These are phyloP conservation scores for Digitaria exilis DNA, from an alignment of 202 grass and related monocot species.

Conservation along the genomic window DNA sequence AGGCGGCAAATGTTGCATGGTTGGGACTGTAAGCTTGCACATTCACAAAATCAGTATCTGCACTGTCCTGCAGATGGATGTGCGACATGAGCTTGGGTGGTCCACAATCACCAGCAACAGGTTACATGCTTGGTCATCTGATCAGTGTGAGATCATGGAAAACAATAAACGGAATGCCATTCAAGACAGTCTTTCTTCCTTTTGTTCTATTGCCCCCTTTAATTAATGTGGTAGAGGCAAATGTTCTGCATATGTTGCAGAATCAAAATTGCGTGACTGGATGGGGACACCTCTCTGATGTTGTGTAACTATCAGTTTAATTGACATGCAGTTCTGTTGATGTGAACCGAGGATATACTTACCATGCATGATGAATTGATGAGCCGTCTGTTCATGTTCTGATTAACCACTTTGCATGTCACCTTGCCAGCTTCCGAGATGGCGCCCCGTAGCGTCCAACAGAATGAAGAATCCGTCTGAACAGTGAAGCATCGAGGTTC, in stretches of 20 bases:
- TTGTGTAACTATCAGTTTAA: background rate
- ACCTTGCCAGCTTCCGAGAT: no score
- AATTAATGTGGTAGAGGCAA: constrained; percentile 18
- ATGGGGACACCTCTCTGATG: background rate
- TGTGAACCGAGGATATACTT: no score
- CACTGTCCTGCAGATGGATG: no score
- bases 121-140: constrained; percentile 19
- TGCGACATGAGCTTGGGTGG: background rate
- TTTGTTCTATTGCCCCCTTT: background rate
- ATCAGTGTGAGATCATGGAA: background rate
- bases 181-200: background rate
- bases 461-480: no score
- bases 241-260: background rate
- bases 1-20: no score
- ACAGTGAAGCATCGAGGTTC: no score
- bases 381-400: no score
- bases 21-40: no score
- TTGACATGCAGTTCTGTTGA: background rate
- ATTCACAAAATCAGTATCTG: no score
- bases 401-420: no score
- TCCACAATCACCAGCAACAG: background rate
- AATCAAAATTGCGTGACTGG: background rate
- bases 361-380: no score
- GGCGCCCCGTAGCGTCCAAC: no score
- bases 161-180: constrained; percentile 47